These are phyloP conservation scores for Yarrowia sp. DNA, from an alignment of 805 yeast genomes.

Conservation along the genomic window DNA sequence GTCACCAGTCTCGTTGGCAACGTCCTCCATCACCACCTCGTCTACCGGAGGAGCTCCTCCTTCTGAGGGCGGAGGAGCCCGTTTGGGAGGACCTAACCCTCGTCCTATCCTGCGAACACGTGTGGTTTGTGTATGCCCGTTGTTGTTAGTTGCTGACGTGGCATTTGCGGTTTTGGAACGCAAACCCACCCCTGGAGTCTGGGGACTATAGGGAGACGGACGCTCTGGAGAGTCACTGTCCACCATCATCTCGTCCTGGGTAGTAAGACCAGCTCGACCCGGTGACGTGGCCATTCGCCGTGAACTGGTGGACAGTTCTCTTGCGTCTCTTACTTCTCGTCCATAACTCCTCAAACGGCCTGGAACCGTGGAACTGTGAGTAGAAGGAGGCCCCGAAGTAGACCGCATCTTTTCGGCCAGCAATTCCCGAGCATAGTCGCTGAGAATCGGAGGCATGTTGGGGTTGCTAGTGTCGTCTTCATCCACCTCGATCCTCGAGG, in stretches of 20 bases:
- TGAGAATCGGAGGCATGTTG: constrained; percentile 57
- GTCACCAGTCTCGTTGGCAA: background rate
- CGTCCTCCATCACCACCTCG: background rate
- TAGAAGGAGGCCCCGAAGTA: background rate
- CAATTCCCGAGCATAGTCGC: constrained; percentile 55
- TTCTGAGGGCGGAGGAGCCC: constrained; percentile 15
- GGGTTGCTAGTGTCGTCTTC: constrained; percentile 46
- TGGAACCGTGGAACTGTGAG: background rate
- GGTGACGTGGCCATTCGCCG: background rate
- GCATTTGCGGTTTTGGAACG: background rate
- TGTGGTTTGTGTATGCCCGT: background rate
- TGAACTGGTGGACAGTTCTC: background rate
- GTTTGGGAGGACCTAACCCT: constrained; percentile 25
- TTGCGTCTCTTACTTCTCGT: background rate
- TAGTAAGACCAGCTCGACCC: background rate
- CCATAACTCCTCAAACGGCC: constrained; percentile 1
- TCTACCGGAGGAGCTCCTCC: background rate
- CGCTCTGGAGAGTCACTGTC: constrained; percentile 19
- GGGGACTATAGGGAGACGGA: background rate
- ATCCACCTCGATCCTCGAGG: constrained; percentile 30
- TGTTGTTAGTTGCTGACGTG: background rate
- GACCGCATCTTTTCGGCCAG: constrained; percentile 36
- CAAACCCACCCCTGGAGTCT: constrained; percentile 5
- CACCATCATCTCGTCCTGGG: constrained; percentile 3
- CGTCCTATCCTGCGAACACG: background rate